Conservation (phyloP, 805 yeast genomes). For the Saccharomycopsis schoenii region DNA sequence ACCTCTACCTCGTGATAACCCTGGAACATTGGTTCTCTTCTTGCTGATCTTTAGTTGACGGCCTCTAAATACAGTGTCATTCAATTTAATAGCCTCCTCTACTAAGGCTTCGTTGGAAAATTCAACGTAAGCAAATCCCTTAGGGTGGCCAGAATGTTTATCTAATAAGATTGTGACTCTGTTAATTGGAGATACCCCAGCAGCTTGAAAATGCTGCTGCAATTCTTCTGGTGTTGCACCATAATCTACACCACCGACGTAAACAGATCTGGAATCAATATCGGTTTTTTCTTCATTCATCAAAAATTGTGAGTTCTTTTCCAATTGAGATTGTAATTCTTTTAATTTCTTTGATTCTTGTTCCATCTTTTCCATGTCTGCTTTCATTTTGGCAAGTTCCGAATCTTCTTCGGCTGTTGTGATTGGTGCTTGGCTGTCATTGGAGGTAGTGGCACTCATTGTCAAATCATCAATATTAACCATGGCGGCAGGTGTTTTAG, state of each 20-base stretch:
- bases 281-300: slow-evolving; percentile 43
- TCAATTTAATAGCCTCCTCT: slow-evolving; percentile 51
- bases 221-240: slow-evolving; percentile 70
- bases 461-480: neutral
- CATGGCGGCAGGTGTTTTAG: neutral
- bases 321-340: slow-evolving; percentile 44
- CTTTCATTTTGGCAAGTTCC: slow-evolving; percentile 26
- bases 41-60: slow-evolving; percentile 64
- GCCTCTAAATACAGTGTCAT: slow-evolving; percentile 58
- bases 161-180: slow-evolving; percentile 71
- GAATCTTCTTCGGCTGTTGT: slow-evolving; percentile 11
- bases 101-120: slow-evolving; percentile 62
- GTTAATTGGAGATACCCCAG: slow-evolving; percentile 52
- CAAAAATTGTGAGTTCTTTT: slow-evolving; percentile 31
- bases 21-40: slow-evolving; percentile 78
- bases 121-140: slow-evolving; percentile 82
- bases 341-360: slow-evolving; percentile 54
- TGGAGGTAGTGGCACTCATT: neutral
- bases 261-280: slow-evolving; percentile 67
- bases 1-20: slow-evolving; percentile 31
- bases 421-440: neutral
- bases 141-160: slow-evolving; percentile 69
- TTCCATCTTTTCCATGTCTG: slow-evolving; percentile 41
- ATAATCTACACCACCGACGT: slow-evolving; percentile 80
- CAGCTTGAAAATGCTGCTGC: slow-evolving; percentile 58